Evolutionary conservation across 75 land plant species (phyloP), one percentile per base, ranked within the genome.

Genomic region (Sequoiadendron giganteum): DNA sequence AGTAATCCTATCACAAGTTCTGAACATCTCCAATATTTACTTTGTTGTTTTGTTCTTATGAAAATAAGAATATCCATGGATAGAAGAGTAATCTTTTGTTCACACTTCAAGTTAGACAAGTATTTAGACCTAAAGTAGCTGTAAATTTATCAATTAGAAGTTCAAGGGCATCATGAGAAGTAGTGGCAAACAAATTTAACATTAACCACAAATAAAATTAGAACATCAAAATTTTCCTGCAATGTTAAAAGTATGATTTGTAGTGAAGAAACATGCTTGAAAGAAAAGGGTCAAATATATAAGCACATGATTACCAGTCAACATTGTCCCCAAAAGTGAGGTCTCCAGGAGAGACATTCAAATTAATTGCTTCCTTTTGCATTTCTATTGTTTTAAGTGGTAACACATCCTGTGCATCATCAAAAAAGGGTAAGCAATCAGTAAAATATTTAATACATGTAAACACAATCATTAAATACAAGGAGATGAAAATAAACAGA

Each of bases 261-360:
- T 82, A 47, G n/a, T 65, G 1, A 25, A 45, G 32, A 43, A 82
- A 47, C 32, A 45, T 10, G n/a, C n/a, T 82, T 82, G 4, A 25
- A 28, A 82, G 34, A 82, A 82, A 82, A 1, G 47, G n/a, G 28
- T 45, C 16, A 10, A 6, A 10, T 82, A 47, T 82, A 82, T 82
- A 65, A 75, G 45, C 39, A 30, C 36, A 84, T 72, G 84, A 75
- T 16, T 54, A 95, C 97, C 97, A 88, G 90, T 88, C 87, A 48
- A 86, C 89, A 72, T 94, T 93, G 6, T 97, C 97, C 48, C 94
- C 97, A 82, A 94, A 84, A 49, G 90, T 90, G 72, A 96, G 88
- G 79, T 96, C 96, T 47, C 99, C 99, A 88, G 93, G 94, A 84
- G 94, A 94, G 16, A 91, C 48, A 54, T 93, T 92, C 68, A 95